Percentiles rank a stretch among this genome's conserved stretches.
Conservation (phyloP, 306 rosid species). For the Alnus glutinosa region DNA sequence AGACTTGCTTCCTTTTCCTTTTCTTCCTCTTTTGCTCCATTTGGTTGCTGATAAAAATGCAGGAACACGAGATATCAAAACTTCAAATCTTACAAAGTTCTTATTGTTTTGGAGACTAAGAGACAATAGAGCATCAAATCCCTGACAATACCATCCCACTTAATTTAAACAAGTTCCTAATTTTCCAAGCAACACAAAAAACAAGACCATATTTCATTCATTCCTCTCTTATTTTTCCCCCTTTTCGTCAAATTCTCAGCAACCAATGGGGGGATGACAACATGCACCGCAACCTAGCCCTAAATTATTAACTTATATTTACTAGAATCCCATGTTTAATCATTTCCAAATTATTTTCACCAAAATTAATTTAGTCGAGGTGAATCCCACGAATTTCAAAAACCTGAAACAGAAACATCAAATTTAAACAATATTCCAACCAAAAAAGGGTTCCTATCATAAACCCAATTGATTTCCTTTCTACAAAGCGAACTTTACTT, state of each 20-base stretch:
- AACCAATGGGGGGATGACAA: neutral
- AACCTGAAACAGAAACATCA: neutral
- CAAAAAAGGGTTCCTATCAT: neutral
- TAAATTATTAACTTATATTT: neutral
- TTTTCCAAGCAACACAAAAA: neutral
- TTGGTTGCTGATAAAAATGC: conserved; percentile 50
- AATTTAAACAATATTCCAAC: neutral
- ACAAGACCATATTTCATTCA: neutral
- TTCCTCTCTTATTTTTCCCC: neutral
- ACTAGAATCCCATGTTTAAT: neutral
- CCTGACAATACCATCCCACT: neutral
- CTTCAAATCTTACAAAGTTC: conserved; percentile 10
- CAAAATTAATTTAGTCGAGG: neutral
- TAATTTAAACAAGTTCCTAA: neutral
- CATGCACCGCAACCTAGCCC: neutral
- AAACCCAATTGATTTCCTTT: neutral
- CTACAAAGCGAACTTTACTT: neutral
- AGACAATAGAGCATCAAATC: conserved; percentile 18
- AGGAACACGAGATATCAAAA: conserved; percentile 50
- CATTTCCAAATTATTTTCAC: neutral
- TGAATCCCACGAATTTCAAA: neutral
- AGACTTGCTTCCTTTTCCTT: conserved; percentile 44
- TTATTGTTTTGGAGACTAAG: conserved; percentile 8
- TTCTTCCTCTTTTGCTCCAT: conserved; percentile 44
- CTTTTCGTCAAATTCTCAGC: neutral